Conservation (phyloP, 371 early-diverging fungal species). For the Rhizopus arrhizus region DNA sequence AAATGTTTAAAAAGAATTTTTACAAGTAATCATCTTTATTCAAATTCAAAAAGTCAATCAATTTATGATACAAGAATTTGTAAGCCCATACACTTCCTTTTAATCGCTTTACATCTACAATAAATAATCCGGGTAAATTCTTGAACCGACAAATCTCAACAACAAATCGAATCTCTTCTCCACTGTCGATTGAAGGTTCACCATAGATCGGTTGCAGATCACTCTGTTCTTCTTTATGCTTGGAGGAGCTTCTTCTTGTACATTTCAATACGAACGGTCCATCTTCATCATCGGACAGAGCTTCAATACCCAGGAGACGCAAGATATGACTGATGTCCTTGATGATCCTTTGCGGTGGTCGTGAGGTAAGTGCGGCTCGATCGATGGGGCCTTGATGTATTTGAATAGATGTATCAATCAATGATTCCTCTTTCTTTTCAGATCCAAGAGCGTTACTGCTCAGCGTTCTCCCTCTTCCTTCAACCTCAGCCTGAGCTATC, state of each 20-base stretch:
- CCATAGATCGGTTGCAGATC: slow-evolving; percentile 86
- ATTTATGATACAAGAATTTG: slow-evolving; percentile 83
- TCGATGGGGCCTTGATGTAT: slow-evolving; percentile 80
- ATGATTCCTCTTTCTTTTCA: slow-evolving; percentile 2
- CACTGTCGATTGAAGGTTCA: slow-evolving; percentile 78
- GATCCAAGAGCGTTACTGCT: neutral
- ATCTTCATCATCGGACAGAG: slow-evolving; percentile 50
- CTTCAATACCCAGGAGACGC: slow-evolving; percentile 69
- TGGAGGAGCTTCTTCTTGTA: slow-evolving; percentile 53
- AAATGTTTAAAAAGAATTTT: neutral
- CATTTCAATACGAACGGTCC: slow-evolving; percentile 72
- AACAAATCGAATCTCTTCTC: slow-evolving; percentile 77
- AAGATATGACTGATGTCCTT: slow-evolving; percentile 66
- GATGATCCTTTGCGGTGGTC: slow-evolving; percentile 70
- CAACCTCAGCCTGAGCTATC: neutral
- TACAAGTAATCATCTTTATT: slow-evolving; percentile 45
- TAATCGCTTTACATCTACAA: slow-evolving; percentile 83
- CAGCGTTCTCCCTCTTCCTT: neutral
- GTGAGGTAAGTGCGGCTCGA: slow-evolving; percentile 69
- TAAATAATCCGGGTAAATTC: slow-evolving; percentile 81
- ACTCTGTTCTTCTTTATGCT: neutral
- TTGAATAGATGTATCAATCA: slow-evolving; percentile 51
- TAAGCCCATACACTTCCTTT: slow-evolving; percentile 90
- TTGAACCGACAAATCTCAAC: slow-evolving; percentile 88
- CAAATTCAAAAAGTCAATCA: slow-evolving; percentile 59